These are phyloP conservation scores for Cordyceps cateniannulata DNA, from an alignment of 2,329 filamentous ascomycete genomes.

Conservation along the genomic window DNA sequence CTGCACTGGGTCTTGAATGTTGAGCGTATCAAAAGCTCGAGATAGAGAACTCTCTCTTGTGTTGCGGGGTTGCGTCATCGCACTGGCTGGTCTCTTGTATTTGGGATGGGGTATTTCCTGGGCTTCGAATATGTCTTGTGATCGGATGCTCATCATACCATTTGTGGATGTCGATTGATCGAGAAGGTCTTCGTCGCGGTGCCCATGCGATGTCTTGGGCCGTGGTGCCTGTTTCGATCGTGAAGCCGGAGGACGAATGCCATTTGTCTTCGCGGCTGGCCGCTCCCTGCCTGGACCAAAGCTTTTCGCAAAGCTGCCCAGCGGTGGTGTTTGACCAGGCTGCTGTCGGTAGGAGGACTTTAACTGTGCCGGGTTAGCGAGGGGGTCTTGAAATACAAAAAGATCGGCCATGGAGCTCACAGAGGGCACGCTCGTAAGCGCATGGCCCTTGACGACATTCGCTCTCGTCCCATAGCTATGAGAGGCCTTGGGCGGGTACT, in stretches of 20 bases:
- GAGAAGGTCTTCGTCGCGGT: constrained; percentile 31
- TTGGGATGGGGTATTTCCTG: too few species aligned
- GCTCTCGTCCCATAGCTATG: constrained; percentile 33
- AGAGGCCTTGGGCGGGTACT: constrained; percentile 39
- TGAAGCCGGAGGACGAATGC: constrained; percentile 41
- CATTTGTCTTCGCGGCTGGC: constrained; percentile 38
- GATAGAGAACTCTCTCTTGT: constrained; percentile 9
- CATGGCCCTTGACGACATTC: constrained; percentile 41
- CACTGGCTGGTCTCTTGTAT: too few species aligned
- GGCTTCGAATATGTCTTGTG: not conserved
- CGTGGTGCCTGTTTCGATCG: constrained; percentile 33
- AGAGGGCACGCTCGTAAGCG: constrained; percentile 16
- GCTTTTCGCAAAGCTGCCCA: constrained; percentile 49
- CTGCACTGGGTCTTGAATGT: constrained; percentile 27
- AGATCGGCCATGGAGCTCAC: too few species aligned
- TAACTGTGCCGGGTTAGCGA: not conserved
- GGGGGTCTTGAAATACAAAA: too few species aligned
- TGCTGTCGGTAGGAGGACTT: constrained; percentile 32
- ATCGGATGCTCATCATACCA: constrained; percentile 26
- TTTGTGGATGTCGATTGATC: constrained; percentile 27
- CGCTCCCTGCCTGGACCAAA: constrained; percentile 46
- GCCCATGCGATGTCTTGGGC: constrained; percentile 35
- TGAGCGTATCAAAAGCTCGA: constrained; percentile 32
- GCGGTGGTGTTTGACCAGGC: constrained; percentile 21
- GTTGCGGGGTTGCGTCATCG: too few species aligned